phyloP scores from a whole-genome alignment of 192 early-diverging fungal species.

The Coemansia sp. region DNA sequence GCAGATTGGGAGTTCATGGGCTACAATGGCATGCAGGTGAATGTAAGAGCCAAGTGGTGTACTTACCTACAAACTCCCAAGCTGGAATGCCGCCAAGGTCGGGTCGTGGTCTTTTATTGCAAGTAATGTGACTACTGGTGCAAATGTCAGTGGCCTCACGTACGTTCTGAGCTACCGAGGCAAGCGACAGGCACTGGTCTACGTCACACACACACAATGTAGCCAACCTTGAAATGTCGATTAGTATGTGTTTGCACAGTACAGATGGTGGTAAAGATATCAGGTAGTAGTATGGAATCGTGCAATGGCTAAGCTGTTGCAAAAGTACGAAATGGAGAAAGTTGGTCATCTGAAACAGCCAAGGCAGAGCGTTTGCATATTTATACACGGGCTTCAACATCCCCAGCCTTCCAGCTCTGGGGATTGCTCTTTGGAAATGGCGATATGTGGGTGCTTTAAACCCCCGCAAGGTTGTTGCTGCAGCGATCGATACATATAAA shows the following conservation, averaged over 20 bases:
- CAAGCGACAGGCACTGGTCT: not conserved
- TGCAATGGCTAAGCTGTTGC: not conserved
- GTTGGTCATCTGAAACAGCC: constrained; percentile 3
- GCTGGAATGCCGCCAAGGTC: not conserved
- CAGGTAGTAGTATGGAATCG: not conserved
- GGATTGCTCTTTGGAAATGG: constrained; percentile 1
- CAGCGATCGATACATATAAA: constrained; percentile 4
- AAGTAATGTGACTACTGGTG: not conserved
- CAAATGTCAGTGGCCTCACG: not conserved
- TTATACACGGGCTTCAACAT: not conserved
- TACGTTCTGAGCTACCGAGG: not conserved
- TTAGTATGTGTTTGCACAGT: not conserved
- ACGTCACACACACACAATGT: not conserved
- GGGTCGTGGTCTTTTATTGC: not conserved
- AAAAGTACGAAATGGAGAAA: not conserved
- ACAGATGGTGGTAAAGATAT: not conserved
- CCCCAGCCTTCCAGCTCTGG: not conserved
- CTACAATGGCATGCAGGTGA: not conserved
- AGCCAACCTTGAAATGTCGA: not conserved
- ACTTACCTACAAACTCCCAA: not conserved
- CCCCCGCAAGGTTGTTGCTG: constrained; percentile 3
- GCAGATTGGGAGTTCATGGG: not conserved
- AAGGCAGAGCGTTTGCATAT: not conserved
- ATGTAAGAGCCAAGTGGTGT: not conserved
- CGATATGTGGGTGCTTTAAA: not conserved